Base-by-base conservation (phyloP, 2,329 filamentous ascomycete genomes). In the Alternaria sp. region DNA sequence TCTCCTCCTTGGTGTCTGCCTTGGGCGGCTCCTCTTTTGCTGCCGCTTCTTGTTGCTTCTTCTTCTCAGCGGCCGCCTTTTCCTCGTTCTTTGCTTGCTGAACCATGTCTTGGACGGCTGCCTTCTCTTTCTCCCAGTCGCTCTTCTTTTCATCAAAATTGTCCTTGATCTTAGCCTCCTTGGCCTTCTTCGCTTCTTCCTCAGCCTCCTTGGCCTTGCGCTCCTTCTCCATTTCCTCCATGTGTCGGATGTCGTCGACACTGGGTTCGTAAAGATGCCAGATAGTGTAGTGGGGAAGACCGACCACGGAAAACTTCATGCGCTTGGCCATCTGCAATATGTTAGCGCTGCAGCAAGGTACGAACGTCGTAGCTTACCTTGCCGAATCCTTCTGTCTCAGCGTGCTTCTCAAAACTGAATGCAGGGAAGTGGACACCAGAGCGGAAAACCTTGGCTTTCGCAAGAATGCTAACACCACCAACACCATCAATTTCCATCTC, bases 231-330 rank as follows among this genome's bases (percentile, higher is more conserved):
- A 98, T 97, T 81, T 97, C 93, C 87, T 94, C 94, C 95, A 99
- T 99, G 75, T 98, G 95, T 61, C 92, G 90, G 65, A 98, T 92
- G 74, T 99, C 95, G 74, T 99, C 95, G 16, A 97, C 92, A 73
- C 93, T 97, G n/a, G 95, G 95, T 80, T 99, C 95, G 83, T 99
- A 99, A 74, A 99, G 85, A 89, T 99, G 95, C 95, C 95, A 99
- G 67, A 99, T 97, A 1, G 93, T 97, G 80, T 99, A 99, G 78
- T 99, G 95, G 7, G 95, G 95, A 48, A 99, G 85, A 32, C 95
- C 95, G 60, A 99, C 91, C 18, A 99, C 95, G 0, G 94, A 97
- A 75, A 92, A 98, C 61, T 91, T 86, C 95, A 99, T 98, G 62
- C 92, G 90, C 79, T 93, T 95, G 16, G 95, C 92, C 95, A 99